These are phyloP conservation scores for Dactylellina leptospora DNA, from an alignment of 2,329 filamentous ascomycete species.

Conservation along the genomic window DNA sequence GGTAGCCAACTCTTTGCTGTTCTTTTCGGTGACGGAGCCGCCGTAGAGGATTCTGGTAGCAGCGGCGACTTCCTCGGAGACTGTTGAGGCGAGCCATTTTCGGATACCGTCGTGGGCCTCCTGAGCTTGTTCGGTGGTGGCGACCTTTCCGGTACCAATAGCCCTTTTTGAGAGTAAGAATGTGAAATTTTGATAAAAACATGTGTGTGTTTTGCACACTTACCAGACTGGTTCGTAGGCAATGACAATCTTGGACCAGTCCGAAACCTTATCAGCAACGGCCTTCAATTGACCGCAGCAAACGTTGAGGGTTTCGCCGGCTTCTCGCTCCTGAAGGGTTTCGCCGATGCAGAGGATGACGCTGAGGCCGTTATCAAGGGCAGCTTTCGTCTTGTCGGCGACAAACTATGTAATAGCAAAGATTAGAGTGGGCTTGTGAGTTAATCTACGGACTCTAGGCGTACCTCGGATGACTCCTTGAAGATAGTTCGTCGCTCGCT, in stretches of 20 bases:
- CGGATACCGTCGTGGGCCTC: conserved; percentile 93
- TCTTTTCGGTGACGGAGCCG: conserved; percentile 97
- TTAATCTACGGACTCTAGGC: conserved; percentile 31
- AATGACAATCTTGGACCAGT: conserved; percentile 94
- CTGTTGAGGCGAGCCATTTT: conserved; percentile 79
- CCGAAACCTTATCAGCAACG: conserved; percentile 72
- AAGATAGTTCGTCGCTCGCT: conserved; percentile 92
- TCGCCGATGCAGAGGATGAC: conserved; percentile 99
- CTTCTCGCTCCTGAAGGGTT: conserved; percentile 88
- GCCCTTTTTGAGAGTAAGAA: conserved; percentile 62
- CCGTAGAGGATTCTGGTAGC: conserved; percentile 95
- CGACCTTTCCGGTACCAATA: conserved; percentile 79
- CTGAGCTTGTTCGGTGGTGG: conserved; percentile 73
- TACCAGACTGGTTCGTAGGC: conserved; percentile 99
- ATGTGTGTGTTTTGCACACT: conserved; percentile 63
- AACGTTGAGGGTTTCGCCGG: conserved; percentile 82
- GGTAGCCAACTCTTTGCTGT: conserved; percentile 90
- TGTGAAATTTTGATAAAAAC: background rate
- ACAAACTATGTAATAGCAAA: conserved; percentile 70
- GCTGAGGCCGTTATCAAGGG: conserved; percentile 82
- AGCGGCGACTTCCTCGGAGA: conserved; percentile 77
- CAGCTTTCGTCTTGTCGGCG: conserved; percentile 92
- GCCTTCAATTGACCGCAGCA: conserved; percentile 86
- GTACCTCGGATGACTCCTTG: conserved; percentile 78
- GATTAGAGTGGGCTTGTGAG: too few species aligned